phyloP scores from a whole-genome alignment of 768 basidiomycete genomes.

The Mycena filopes region DNA sequence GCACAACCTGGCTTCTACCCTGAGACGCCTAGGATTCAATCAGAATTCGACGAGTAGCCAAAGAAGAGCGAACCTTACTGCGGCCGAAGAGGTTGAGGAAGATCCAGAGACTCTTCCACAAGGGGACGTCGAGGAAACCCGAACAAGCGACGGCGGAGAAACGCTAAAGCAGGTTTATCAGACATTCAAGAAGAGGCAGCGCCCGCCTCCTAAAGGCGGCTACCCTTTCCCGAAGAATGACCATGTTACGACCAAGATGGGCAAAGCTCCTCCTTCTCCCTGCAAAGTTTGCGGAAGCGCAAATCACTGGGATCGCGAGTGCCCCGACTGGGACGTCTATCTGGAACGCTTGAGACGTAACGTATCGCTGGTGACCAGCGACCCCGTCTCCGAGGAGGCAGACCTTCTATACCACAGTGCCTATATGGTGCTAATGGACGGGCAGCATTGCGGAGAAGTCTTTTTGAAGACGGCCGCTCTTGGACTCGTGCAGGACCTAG shows the following conservation, averaged over 20 bases:
- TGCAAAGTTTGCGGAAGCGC: constrained; percentile 14
- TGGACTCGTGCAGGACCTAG: background rate
- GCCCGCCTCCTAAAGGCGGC: constrained; percentile 3
- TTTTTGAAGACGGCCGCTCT: constrained; percentile 3
- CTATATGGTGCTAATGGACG: background rate
- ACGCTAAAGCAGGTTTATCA: background rate
- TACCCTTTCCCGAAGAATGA: constrained; percentile 12
- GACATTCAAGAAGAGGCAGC: background rate
- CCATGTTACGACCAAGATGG: constrained; percentile 5
- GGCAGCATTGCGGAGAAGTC: background rate
- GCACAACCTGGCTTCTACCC: background rate
- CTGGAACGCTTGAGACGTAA: background rate
- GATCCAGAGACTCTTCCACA: background rate
- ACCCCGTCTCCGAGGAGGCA: background rate
- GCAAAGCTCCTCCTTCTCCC: background rate
- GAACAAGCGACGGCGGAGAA: background rate
- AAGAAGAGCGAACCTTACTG: background rate
- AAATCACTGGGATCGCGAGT: constrained; percentile 9
- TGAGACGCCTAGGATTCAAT: background rate
- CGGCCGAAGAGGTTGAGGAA: background rate
- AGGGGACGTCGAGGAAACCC: background rate
- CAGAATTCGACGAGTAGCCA: background rate
- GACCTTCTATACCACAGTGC: background rate
- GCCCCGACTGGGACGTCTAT: constrained; percentile 5
- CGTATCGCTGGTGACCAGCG: background rate